Base-by-base conservation (phyloP, 306 rosid species). In the Pyrus pyrifolia region DNA sequence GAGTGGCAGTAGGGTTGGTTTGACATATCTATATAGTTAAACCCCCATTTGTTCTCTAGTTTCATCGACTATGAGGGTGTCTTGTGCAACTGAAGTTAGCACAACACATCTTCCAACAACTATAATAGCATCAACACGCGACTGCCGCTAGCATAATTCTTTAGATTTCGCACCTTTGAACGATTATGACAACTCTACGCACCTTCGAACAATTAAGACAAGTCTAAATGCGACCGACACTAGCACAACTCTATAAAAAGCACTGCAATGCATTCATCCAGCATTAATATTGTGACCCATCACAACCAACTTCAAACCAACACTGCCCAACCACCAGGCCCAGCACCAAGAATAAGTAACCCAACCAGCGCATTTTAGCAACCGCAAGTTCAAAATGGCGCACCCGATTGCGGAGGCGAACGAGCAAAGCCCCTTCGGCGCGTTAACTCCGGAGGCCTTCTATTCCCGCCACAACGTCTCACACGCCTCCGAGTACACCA, bases 391-490 rank as follows among this genome's bases (percentile, higher is more conserved):
- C 33, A 8, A 79, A 75, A 94, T 94, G 98, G 81, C 78, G 64
- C 98, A 95, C 81, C 97, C 99, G 1, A 63, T 95, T 6, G 88
- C 91, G 51, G 97, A 89, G 53, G 99, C 99, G 1, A 86, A 87
- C 82, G 99, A 95, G 52, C 44, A 72, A 11, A 90, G 88, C 81
- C 97, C 97, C 22, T 95, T 89, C 63, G 97, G 99, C 40, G 29
- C 73, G 13, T 87, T 86, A 35, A 78, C 97, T 0, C 63, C 90
- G 14, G 93, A 89, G n/a, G 92, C 89, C 57, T 92, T 95, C 92
- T 95, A 90, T 79, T 81, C 96, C 1, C 93, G 63, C 13, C 93
- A 95, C 88, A 85, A 92, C 18, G 92, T 95, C 71, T 80, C 82
- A 65, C 99, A 92, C 80, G 84, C 53, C 68, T 89, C 97, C 68